phyloP scores from a whole-genome alignment of 129 eudicot species.

The Helichrysum umbraculigerum region DNA sequence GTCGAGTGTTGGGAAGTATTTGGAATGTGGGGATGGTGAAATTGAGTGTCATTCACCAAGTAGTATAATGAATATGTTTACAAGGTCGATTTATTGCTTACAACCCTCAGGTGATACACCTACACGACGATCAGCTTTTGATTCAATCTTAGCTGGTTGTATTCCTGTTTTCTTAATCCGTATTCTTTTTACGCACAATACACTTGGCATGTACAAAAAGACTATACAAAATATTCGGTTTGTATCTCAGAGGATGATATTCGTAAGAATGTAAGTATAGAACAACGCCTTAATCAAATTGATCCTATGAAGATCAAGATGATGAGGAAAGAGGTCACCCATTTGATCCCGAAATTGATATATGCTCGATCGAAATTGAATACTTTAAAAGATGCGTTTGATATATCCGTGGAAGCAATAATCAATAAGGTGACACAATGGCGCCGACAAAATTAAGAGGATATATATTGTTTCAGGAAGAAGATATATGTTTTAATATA shows the following conservation, averaged over 20 bases:
- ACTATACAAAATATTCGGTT: neutral
- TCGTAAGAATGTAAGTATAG: slow-evolving; percentile 37
- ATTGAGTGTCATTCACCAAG: too few relatives aligned
- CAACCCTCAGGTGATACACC: neutral
- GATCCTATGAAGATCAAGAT: neutral
- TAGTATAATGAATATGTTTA: neutral
- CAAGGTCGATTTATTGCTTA: neutral
- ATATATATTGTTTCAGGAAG: too few relatives aligned
- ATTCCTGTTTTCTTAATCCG: neutral
- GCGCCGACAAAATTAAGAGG: too few relatives aligned
- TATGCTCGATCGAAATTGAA: neutral
- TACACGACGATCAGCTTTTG: neutral
- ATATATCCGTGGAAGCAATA: neutral
- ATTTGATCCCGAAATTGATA: neutral
- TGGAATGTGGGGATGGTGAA: too few relatives aligned
- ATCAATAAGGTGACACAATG: too few relatives aligned
- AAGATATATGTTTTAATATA: too few relatives aligned
- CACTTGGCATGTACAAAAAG: slow-evolving; percentile 65
- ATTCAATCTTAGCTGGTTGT: slow-evolving; percentile 47
- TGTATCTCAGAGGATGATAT: neutral
- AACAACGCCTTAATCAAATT: slow-evolving; percentile 40
- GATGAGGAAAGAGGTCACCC: neutral
- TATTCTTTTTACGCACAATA: slow-evolving; percentile 48
- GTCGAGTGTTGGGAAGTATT: too few relatives aligned
- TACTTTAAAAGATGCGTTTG: neutral